Percentiles rank a stretch among this genome's conserved stretches.
Conservation (phyloP, 148 eudicot species). For the Pharnaceum exiguum region DNA sequence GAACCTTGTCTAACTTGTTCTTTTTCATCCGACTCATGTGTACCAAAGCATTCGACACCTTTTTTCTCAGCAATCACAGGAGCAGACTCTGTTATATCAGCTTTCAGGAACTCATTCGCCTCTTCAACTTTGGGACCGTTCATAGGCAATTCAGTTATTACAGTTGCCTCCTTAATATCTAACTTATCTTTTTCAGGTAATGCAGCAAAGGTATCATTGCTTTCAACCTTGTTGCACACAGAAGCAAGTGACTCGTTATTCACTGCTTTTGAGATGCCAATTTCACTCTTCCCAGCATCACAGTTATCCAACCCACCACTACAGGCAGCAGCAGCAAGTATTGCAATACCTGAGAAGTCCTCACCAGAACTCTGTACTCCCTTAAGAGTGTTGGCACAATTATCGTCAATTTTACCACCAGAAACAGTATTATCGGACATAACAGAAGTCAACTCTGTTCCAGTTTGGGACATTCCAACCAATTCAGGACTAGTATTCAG, state of each 20-base stretch:
- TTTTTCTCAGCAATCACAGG: constrained; percentile 7
- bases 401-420: constrained; percentile 9
- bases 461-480: constrained; percentile 5
- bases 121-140: neutral
- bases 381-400: constrained; percentile 1
- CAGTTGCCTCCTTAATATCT: neutral
- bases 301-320: constrained; percentile 30
- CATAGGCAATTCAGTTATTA: neutral
- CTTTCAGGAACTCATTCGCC: constrained; percentile 12
- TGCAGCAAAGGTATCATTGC: neutral
- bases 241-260: neutral
- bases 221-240: neutral
- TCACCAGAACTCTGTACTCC: constrained; percentile 13
- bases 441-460: neutral
- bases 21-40: neutral
- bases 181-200: neutral
- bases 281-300: constrained; percentile 19
- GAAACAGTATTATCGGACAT: constrained; percentile 6
- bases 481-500: constrained; percentile 1
- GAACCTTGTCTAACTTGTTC: constrained; percentile 14
- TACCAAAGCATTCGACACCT: neutral
- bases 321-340: constrained; percentile 79
- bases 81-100: constrained; percentile 21
- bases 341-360: constrained; percentile 68
- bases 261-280: neutral